Evolutionary conservation across 1,284 basidiomycete species (phyloP).

Genomic region (Ceratobasidium sp.): DNA sequence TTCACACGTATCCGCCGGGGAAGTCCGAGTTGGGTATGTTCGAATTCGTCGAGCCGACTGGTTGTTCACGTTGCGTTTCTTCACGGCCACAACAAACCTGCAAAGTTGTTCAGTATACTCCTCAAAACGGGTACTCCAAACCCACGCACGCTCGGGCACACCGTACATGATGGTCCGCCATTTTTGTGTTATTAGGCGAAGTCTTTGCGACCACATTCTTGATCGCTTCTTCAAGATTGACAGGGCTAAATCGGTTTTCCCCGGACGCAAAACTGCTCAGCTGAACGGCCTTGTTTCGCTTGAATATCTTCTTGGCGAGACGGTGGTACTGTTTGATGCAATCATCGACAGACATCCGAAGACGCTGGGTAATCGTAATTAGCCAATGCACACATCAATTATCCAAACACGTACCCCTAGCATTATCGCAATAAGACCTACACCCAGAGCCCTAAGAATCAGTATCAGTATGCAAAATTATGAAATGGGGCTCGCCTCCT

Average conservation of each 20-base stretch:
- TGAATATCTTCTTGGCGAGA: constrained; percentile 53
- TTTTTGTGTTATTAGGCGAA: constrained; percentile 12
- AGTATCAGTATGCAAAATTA: not conserved
- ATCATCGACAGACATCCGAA: constrained; percentile 55
- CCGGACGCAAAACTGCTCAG: constrained; percentile 6
- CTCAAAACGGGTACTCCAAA: not conserved
- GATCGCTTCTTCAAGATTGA: constrained; percentile 42
- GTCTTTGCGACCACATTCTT: constrained; percentile 23
- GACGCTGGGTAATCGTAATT: constrained; percentile 46
- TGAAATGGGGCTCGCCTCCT: constrained; percentile 33
- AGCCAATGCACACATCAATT: not conserved
- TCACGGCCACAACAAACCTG: constrained; percentile 40
- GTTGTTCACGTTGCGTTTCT: constrained; percentile 34
- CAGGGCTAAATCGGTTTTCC: constrained; percentile 30
- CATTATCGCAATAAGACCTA: constrained; percentile 57
- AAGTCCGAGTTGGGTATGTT: constrained; percentile 21
- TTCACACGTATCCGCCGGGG: constrained; percentile 34
- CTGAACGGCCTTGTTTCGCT: not conserved
- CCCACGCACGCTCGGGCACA: constrained; percentile 32
- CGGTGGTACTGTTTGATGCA: constrained; percentile 52
- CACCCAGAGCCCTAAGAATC: not conserved
- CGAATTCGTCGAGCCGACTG: constrained; percentile 30
- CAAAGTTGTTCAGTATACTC: not conserved
- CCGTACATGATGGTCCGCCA: constrained; percentile 26
- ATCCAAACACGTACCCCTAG: constrained; percentile 50